Percentiles rank a stretch among this genome's conserved stretches.
Conservation (phyloP, 2,329 filamentous ascomycete genomes). For the Phoma sp. region DNA sequence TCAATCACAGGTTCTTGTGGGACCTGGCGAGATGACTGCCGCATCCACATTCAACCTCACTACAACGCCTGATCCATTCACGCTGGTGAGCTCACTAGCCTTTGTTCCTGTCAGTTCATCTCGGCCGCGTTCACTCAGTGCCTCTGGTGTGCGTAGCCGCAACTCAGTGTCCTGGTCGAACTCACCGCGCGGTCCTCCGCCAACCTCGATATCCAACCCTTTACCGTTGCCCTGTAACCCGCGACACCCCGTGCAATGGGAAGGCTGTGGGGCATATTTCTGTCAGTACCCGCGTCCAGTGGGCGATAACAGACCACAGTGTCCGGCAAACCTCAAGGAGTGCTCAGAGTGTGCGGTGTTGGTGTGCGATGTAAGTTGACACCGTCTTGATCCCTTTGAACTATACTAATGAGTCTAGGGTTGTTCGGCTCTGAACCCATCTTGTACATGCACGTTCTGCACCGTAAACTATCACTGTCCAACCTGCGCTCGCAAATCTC, state of each 20-base stretch:
- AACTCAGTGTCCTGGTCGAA: conserved; percentile 38
- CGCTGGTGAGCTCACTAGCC: conserved; percentile 31
- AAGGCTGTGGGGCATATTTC: conserved; percentile 53
- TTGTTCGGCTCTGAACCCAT: conserved; percentile 38
- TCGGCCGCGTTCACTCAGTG: conserved; percentile 49
- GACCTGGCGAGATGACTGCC: conserved; percentile 41
- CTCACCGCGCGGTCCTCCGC: conserved; percentile 30
- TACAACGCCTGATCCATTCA: conserved; percentile 35
- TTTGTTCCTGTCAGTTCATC: conserved; percentile 44
- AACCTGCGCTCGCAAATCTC: conserved; percentile 43
- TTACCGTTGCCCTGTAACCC: conserved; percentile 50
- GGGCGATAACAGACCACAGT: conserved; percentile 49
- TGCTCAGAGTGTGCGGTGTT: conserved; percentile 50
- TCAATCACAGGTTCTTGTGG: conserved; percentile 45
- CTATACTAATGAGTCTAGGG: conserved; percentile 33
- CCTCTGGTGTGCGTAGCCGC: conserved; percentile 46
- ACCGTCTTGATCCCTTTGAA: background rate
- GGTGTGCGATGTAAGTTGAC: conserved; percentile 50
- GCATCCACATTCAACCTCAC: conserved; percentile 36
- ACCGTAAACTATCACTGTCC: conserved; percentile 51
- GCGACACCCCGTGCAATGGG: conserved; percentile 53
- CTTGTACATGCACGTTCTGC: conserved; percentile 51
- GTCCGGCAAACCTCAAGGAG: conserved; percentile 47
- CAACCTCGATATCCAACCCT: conserved; percentile 41
- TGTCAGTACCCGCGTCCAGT: conserved; percentile 50